Conservation (phyloP, 805 yeast species). For the Candida suzukii region DNA sequence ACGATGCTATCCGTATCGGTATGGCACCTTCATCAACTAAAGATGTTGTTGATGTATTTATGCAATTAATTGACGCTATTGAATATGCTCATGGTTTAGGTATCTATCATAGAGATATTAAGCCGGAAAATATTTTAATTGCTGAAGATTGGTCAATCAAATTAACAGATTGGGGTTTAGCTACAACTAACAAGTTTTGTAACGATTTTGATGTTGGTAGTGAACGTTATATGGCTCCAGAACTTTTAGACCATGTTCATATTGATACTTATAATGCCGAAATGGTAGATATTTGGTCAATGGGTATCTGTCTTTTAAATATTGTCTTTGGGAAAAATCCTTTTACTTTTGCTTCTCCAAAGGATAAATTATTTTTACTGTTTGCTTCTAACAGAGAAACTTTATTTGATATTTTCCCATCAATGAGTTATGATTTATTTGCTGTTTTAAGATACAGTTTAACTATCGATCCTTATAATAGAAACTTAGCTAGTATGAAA, state of each 20-base stretch:
- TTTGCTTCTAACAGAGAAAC: constrained; percentile 86
- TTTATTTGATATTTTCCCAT: constrained; percentile 82
- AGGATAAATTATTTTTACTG: constrained; percentile 75
- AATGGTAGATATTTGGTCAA: constrained; percentile 83
- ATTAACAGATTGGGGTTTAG: constrained; percentile 54
- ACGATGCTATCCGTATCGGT: constrained; percentile 65
- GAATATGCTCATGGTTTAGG: constrained; percentile 41
- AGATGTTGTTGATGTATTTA: constrained; percentile 48
- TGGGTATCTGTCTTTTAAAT: constrained; percentile 78
- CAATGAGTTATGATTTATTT: constrained; percentile 82
- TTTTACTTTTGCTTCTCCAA: constrained; percentile 68
- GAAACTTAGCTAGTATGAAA: constrained; percentile 58
- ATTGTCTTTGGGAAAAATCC: constrained; percentile 87
- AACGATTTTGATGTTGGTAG: constrained; percentile 81
- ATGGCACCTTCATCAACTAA: constrained; percentile 54
- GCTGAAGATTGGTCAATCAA: constrained; percentile 50
- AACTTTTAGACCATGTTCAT: constrained; percentile 54
- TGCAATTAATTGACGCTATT: constrained; percentile 42
- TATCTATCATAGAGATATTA: constrained; percentile 50
- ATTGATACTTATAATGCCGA: constrained; percentile 66
- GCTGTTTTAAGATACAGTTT: constrained; percentile 72
- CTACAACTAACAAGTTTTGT: constrained; percentile 45
- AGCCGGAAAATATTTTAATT: constrained; percentile 51
- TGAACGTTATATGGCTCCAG: constrained; percentile 95
- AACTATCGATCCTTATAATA: constrained; percentile 81